Base-by-base conservation (phyloP, 805 yeast genomes). In the Candida nanaspora region DNA sequence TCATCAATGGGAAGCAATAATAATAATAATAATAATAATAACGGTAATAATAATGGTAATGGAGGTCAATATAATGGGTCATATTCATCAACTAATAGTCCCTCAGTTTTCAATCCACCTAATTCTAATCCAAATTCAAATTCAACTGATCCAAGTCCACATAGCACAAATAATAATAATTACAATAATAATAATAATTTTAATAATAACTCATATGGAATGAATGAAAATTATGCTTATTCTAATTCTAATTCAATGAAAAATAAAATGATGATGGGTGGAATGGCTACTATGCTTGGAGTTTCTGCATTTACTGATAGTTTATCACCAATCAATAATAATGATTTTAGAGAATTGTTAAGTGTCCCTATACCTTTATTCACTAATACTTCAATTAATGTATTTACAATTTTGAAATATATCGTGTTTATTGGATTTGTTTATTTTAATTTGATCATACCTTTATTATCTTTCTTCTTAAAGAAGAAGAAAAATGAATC, bases 201-300 rank as follows among this genome's bases (percentile, higher is more conserved):
- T 19, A 34, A 38, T 6, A 43, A 42, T 16, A 44, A 43, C 4
- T 6, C 19, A n/a, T 33, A 33, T 34, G n/a, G n/a, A n/a, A 32
- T 30, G 25, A 43, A 39, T 27, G 46, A 50, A 22, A 44, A 45
- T 39, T 37, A 33, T 33, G 43, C 35, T 34, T 31, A 38, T 25
- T 21, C 33, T 15, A 35, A 39, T 32, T 7, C 7, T 21, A 44
- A 47, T 33, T 50, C 57, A 15, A 47, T 63, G n/a, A 52, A 69
- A 10, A 72, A 70, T 45, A 79, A 77, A 54, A 51, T 75, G 22
- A 55, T 81, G 34, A 52, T 81, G 45, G 86, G 86, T 14, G 82
- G 85, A 18, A 65, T 80, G 66, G 80, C 83, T 20, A 68, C 79
- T 39, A 68, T 80, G 51, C 69, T 78, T 62, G 86, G 86, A 22